Evolutionary conservation across 2,329 filamentous ascomycete species (phyloP), one percentile per base, ranked within the genome.

Genomic region (Blumeriella jaapii): DNA sequence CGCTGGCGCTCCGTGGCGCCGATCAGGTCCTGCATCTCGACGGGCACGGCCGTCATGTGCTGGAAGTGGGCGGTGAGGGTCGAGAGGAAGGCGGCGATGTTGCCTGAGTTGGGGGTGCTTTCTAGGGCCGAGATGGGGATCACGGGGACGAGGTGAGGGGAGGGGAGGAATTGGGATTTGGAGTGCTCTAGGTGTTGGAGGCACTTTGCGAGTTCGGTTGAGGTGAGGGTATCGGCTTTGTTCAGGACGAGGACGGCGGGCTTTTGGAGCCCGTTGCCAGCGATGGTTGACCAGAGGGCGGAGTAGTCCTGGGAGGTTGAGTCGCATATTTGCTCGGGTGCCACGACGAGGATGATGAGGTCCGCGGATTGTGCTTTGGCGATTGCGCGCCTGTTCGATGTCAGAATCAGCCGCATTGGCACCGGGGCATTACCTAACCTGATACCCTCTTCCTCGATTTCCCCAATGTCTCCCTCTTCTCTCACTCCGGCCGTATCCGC

Each of bases 401-500:
- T n/a, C n/a, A n/a, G n/a, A n/a, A n/a, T n/a, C n/a, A n/a, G n/a
- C n/a, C n/a, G n/a, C n/a, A n/a, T n/a, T n/a, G n/a, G n/a, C 74
- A 53, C 22, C 7, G 7, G 12, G 7, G 10, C 22, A 24, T 9
- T 24, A 3, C 10, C 22, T 24, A n/a, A 24, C 22, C 22, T 24
- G 10, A 98, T 96, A 1, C 91, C 91, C 58, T 98, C 91, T 54
- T 78, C 65, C 54, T 98, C 91, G 16, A 98, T 69, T 7, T 69
- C 64, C 1, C 86, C 83, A 40, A 94, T 74, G 4, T 51, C 38
- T 4, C 39, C 39, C n/a, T 38, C 49, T 37, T 23, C 17, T 31
- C 86, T 69, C 47, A 98, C 74, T 1, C 91, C 91, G 13, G 91
- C 91, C 51, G 91, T 96, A 60, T 98, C 91, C 11, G 89, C 87